phyloP scores from a whole-genome alignment of 2,329 filamentous ascomycete genomes.

The Lachnellula subtilissima region DNA sequence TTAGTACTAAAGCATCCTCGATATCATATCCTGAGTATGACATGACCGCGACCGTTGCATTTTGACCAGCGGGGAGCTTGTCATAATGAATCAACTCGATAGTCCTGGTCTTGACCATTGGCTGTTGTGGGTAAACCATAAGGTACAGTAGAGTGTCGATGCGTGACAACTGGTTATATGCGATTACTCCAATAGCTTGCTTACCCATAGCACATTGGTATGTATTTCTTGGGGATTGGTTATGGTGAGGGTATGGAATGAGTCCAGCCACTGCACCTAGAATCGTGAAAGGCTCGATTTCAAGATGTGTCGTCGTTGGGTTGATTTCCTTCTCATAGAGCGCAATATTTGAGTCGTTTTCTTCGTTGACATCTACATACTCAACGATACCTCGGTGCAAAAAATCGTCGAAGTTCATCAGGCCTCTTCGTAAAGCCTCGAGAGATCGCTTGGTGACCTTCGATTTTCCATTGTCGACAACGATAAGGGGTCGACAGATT shows the following conservation, averaged over 20 bases:
- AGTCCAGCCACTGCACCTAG: constrained; percentile 91
- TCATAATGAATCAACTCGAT: constrained; percentile 97
- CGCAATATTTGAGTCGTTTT: constrained; percentile 92
- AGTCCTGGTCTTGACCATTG: constrained; percentile 95
- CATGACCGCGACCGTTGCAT: constrained; percentile 98
- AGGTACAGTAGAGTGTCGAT: constrained; percentile 96
- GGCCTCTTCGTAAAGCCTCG: constrained; percentile 74
- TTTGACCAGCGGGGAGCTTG: constrained; percentile 93
- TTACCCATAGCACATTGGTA: constrained; percentile 99
- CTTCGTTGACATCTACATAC: constrained; percentile 96
- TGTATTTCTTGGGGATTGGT: constrained; percentile 96
- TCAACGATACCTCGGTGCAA: constrained; percentile 85
- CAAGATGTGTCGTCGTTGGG: constrained; percentile 81
- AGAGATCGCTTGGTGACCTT: constrained; percentile 77
- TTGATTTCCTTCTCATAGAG: constrained; percentile 83
- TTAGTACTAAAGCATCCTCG: constrained; percentile 92
- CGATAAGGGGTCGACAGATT: constrained; percentile 92
- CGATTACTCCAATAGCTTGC: constrained; percentile 97
- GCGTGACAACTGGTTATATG: constrained; percentile 94
- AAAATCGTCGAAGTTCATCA: constrained; percentile 90
- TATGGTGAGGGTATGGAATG: constrained; percentile 97
- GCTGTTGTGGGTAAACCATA: constrained; percentile 94
- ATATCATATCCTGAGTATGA: constrained; percentile 99
- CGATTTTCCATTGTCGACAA: constrained; percentile 82
- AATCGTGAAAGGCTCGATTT: constrained; percentile 97